These are phyloP conservation scores for Besnoitia besnoiti DNA, from an alignment of 169 alveolate species.

Conservation along the genomic window DNA sequence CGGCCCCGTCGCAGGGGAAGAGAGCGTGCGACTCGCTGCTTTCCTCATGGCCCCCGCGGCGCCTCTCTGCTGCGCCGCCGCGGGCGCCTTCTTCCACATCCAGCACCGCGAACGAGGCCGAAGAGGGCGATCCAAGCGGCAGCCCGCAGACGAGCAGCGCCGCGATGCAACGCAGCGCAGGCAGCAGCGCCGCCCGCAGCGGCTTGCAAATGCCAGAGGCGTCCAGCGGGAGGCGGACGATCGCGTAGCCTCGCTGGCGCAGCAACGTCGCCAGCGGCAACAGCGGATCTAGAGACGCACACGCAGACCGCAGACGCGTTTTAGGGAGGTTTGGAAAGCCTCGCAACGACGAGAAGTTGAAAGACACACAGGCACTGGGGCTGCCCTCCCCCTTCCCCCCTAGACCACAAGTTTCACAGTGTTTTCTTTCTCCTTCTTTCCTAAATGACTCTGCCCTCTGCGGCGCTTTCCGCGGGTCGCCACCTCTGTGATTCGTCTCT, in stretches of 20 bases:
- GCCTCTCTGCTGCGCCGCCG: neutral
- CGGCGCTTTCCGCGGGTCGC: no score
- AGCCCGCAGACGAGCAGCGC: neutral
- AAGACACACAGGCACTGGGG: no score
- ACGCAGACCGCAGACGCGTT: no score
- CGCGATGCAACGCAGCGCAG: conserved; percentile 3
- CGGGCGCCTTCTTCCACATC: neutral
- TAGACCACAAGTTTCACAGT: no score
- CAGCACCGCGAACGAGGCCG: neutral
- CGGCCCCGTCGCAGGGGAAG: conserved; percentile 21
- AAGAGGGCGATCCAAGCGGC: neutral
- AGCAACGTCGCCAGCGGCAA: neutral
- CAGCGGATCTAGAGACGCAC: neutral
- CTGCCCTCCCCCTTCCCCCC: no score
- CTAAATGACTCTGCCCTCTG: no score
- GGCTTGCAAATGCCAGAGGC: neutral
- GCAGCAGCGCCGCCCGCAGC: neutral
- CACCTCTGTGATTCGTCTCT: no score
- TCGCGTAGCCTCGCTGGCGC: neutral
- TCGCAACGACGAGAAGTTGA: no score
- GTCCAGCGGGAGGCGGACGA: neutral
- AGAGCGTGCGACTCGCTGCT: neutral
- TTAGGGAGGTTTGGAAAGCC: no score
- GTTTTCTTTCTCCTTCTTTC: no score
- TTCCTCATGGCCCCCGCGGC: neutral